Base-by-base conservation (phyloP, 2,329 filamentous ascomycete species). In the Exophiala viscosa region DNA sequence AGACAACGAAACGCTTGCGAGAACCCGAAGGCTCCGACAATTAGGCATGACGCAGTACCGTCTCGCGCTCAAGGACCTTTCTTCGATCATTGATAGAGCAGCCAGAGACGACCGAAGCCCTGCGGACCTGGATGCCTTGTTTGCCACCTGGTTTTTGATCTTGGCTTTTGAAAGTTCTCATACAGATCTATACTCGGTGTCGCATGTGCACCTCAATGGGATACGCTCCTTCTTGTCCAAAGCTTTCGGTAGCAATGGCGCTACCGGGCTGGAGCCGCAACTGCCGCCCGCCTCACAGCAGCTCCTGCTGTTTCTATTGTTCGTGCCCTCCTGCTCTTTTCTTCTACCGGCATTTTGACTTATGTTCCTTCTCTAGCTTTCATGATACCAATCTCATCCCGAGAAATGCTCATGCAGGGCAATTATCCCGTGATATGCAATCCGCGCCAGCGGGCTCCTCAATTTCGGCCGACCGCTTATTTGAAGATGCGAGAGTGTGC, bases 101-200 rank as follows among this genome's bases (percentile, higher is more conserved):
- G 35, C 45, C 7, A 17, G 41, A 14, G 7, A 28, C 13, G 23
- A 33, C 9, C 11, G 28, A 11, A 39, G 36, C 14, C 18, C 31
- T 14, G 23, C 32, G 17, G 45, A 54, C 18, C 23, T 54, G n/a
- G 51, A 54, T 23, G 32, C 41, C 9, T 45, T 54, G 4, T 54
- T 54, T 34, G 41, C 49, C 9, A 52, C 45, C 13, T 52, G 49
- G 49, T 52, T 52, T 35, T 32, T 52, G 14, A 40, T 52, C 15
- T 18, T 54, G 6, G 33, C 23, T 15, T 33, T 54, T 18, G 51
- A 45, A 45, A 32, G 38, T n/a, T 54, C 44, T 17, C 40, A 54
- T 15, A 23, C 40, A 5, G 45, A 54, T 23, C 38, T 48, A 7
- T 39, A 45, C 18, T 11, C 15, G 8, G 47, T 36, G 5, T 54